Conservation (phyloP, 2,329 filamentous ascomycete species). For the Trichophyton verrucosum region DNA sequence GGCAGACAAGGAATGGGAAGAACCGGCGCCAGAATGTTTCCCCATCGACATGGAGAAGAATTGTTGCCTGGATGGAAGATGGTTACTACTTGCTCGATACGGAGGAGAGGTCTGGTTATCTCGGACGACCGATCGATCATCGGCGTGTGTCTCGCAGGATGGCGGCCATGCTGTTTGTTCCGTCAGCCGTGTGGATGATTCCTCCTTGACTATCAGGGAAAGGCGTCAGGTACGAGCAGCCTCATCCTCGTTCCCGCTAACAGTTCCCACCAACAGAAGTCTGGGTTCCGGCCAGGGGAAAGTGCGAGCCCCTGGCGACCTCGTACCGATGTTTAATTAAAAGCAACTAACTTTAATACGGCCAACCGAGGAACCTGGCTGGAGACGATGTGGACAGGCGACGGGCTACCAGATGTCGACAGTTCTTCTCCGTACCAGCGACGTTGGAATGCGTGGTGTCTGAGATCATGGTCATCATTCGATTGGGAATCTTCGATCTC, state of each 20-base stretch:
- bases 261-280: neutral
- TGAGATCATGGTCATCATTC: neutral
- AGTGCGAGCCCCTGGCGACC: neutral
- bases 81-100: neutral
- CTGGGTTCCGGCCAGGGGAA: neutral
- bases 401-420: too few relatives aligned
- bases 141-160: neutral
- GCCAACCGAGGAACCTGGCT: neutral
- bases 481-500: neutral
- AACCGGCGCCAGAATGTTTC: neutral
- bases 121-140: neutral
- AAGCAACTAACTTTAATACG: neutral
- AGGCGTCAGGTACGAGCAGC: conserved; percentile 1
- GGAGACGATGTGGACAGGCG: too few relatives aligned
- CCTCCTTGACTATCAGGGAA: neutral
- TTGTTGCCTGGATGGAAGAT: neutral
- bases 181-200: conserved; percentile 1
- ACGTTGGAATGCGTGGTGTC: too few relatives aligned
- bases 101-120: neutral
- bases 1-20: neutral
- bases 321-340: conserved; percentile 4
- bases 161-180: neutral
- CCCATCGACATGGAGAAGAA: neutral
- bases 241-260: neutral
- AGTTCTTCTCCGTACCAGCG: too few relatives aligned